Percentiles rank a stretch among this genome's conserved stretches.
Evolutionary conservation across 305 asterid species (phyloP).

Genomic region (Fraxinus floribunda): DNA sequence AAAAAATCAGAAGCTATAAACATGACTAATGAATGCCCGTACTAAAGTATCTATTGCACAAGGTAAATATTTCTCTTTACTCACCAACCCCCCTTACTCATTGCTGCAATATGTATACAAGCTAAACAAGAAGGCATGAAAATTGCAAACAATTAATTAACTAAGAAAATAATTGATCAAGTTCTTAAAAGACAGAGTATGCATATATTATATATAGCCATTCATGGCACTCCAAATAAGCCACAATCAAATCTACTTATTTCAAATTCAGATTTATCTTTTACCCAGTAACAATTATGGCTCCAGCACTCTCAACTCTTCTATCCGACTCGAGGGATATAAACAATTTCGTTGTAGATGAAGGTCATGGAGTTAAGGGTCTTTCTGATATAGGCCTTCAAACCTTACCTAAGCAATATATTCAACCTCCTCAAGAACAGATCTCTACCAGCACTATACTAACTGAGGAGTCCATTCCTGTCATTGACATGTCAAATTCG

Average conservation of each 20-base stretch:
- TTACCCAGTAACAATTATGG: neutral
- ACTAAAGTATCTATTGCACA: neutral
- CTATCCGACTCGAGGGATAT: neutral
- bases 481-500: conserved; percentile 34
- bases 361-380: conserved; percentile 44
- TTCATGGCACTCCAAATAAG: neutral
- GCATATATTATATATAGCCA: neutral
- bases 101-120: neutral
- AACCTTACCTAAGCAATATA: conserved; percentile 32
- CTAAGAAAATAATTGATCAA: neutral
- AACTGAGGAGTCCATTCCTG: conserved; percentile 33
- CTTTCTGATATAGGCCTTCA: conserved; percentile 32
- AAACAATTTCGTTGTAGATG: conserved; percentile 24
- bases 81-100: neutral
- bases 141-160: neutral
- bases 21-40: neutral
- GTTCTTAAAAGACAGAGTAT: neutral
- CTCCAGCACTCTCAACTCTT: neutral
- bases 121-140: neutral
- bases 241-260: neutral
- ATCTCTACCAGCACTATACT: neutral
- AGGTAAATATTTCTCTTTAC: neutral
- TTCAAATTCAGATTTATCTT: neutral
- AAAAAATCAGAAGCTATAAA: neutral
- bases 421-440: conserved; percentile 37